Evolutionary conservation across 176 grass and related monocot genomes (phyloP).

Genomic region (sorghum (Sorghum bicolor)): Sorghum_bicolor_NCBIv3 NC_012877.2:6614501-6615000

Average conservation of each 20-base stretch:
- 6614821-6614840: neutral
- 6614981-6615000: neutral
- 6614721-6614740: neutral
- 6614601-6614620: conserved; percentile 38
- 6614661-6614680: neutral
- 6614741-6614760: neutral
- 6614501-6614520: conserved; percentile 78
- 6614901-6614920: neutral
- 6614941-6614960: neutral
- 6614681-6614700: neutral
- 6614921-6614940: neutral
- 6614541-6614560: conserved; percentile 96
- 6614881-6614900: neutral
- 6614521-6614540: conserved; percentile 92
- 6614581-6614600: conserved; percentile 96
- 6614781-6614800: neutral
- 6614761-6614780: neutral
- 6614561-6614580: conserved; percentile 88
- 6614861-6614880: neutral
- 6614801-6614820: neutral
- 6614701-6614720: neutral
- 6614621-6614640: neutral
- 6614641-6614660: neutral
- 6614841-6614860: neutral
- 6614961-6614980: neutral